Percentiles rank a stretch among this genome's conserved stretches.
Evolutionary conservation across 2,329 filamentous ascomycete species (phyloP).

Genomic region (Cordyceps fumosorosea): DNA sequence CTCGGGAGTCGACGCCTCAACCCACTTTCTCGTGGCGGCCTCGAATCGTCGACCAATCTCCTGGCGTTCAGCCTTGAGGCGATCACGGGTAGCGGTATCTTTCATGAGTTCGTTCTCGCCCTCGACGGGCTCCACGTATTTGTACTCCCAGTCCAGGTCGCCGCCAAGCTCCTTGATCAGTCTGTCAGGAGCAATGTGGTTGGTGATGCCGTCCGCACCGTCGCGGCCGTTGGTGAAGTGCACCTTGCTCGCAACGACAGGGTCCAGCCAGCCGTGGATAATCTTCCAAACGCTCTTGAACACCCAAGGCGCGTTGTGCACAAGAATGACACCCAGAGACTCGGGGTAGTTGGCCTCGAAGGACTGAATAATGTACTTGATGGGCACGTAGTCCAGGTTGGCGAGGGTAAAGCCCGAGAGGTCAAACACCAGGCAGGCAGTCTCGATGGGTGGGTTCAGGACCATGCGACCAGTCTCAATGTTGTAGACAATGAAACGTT

Average conservation of each 20-base stretch:
- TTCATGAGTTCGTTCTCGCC: constrained; percentile 55
- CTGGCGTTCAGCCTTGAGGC: constrained; percentile 44
- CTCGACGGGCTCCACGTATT: constrained; percentile 52
- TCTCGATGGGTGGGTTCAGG: constrained; percentile 16
- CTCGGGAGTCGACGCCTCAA: constrained; percentile 31
- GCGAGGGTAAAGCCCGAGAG: constrained; percentile 63
- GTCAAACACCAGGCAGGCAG: constrained; percentile 55
- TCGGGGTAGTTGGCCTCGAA: constrained; percentile 76
- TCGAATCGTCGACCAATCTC: constrained; percentile 52
- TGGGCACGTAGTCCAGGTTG: constrained; percentile 71
- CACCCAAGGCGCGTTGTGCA: constrained; percentile 70
- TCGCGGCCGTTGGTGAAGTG: constrained; percentile 59
- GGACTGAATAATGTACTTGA: constrained; percentile 74
- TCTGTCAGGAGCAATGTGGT: constrained; percentile 36
- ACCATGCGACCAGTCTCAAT: constrained; percentile 27
- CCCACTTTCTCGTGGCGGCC: constrained; percentile 52
- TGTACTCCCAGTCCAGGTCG: constrained; percentile 65
- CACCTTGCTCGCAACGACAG: constrained; percentile 66
- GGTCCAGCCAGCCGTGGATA: constrained; percentile 70
- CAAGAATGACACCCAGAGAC: constrained; percentile 61
- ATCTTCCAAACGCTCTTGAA: constrained; percentile 55
- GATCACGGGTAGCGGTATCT: constrained; percentile 34
- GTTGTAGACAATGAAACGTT: constrained; percentile 32
- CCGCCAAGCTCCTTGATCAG: constrained; percentile 55
- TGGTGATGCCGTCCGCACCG: constrained; percentile 50